Conservation (phyloP, 257 asterid species). For the Sherardia arvensis region DNA sequence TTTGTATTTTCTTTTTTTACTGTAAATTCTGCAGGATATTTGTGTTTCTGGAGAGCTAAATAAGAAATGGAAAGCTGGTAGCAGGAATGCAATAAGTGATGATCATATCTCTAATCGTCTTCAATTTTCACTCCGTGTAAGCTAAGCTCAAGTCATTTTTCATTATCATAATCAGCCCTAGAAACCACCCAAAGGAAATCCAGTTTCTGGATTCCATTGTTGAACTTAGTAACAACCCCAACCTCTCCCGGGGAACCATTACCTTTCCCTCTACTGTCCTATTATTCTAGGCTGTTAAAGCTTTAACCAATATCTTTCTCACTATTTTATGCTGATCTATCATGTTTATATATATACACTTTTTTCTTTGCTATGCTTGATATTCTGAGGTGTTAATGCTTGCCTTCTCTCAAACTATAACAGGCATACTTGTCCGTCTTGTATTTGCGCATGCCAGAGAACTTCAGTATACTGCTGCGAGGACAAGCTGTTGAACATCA, state of each 20-base stretch:
- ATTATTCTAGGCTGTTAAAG: background rate
- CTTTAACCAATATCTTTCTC: background rate
- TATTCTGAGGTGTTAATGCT: background rate
- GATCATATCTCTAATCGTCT: constrained; percentile 78
- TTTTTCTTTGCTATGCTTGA: too few species aligned
- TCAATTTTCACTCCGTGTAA: constrained; percentile 76
- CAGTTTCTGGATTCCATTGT: background rate
- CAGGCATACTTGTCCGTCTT: constrained; percentile 86
- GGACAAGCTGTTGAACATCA: constrained; percentile 61
- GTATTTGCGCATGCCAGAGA: constrained; percentile 51
- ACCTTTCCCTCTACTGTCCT: background rate
- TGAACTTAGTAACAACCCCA: background rate
- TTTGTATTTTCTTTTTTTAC: constrained; percentile 10
- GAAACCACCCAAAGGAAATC: background rate
- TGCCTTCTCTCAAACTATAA: constrained; percentile 20
- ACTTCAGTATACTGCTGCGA: constrained; percentile 55
- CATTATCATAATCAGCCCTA: background rate
- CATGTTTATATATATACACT: too few species aligned
- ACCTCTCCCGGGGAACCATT: background rate
- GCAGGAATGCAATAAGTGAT: constrained; percentile 30
- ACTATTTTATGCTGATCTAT: background rate
- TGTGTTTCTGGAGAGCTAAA: constrained; percentile 32
- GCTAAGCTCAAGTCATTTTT: constrained; percentile 17
- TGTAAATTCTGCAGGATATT: constrained; percentile 58
- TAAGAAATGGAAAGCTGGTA: constrained; percentile 15